Evolutionary conservation across 371 early-diverging fungal species (phyloP).

Genomic region (Rhizopus arrhizus): DNA sequence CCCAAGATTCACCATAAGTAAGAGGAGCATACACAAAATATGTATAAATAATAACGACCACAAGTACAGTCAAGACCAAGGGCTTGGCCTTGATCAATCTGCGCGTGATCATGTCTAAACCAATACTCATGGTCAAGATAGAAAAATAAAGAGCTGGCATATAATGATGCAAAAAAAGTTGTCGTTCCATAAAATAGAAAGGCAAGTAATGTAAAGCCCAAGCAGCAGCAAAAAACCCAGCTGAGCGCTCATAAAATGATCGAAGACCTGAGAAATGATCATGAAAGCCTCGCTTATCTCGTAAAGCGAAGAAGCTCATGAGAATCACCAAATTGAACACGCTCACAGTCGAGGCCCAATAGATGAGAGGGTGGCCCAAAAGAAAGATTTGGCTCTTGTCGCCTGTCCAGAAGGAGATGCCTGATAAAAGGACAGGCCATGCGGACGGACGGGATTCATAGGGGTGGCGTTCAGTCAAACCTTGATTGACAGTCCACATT

Average conservation of each 20-base stretch:
- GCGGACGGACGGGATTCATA: constrained; percentile 80
- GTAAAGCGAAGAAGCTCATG: constrained; percentile 63
- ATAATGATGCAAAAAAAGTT: constrained; percentile 97
- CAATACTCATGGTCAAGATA: constrained; percentile 70
- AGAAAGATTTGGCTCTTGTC: constrained; percentile 81
- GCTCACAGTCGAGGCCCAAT: constrained; percentile 81
- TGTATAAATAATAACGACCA: constrained; percentile 46
- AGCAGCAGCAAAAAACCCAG: constrained; percentile 82
- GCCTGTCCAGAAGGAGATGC: constrained; percentile 90
- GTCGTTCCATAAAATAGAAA: constrained; percentile 93
- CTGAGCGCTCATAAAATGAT: constrained; percentile 57
- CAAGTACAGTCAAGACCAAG: constrained; percentile 44
- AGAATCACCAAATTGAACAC: constrained; percentile 63
- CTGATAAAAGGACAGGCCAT: constrained; percentile 86
- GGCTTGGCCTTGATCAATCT: constrained; percentile 45
- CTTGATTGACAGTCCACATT: constrained; percentile 86
- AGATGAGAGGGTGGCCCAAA: constrained; percentile 95
- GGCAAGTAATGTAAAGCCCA: constrained; percentile 95
- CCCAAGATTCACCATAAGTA: constrained; percentile 70
- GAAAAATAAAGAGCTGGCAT: constrained; percentile 88
- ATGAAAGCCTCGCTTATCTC: constrained; percentile 73
- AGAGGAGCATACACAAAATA: constrained; percentile 75
- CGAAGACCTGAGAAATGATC: constrained; percentile 45
- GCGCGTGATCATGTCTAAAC: constrained; percentile 70
- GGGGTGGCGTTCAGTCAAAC: constrained; percentile 83